Evolutionary conservation across 2,329 filamentous ascomycete genomes (phyloP).

Genomic region (Aspergillus caelatus): DNA sequence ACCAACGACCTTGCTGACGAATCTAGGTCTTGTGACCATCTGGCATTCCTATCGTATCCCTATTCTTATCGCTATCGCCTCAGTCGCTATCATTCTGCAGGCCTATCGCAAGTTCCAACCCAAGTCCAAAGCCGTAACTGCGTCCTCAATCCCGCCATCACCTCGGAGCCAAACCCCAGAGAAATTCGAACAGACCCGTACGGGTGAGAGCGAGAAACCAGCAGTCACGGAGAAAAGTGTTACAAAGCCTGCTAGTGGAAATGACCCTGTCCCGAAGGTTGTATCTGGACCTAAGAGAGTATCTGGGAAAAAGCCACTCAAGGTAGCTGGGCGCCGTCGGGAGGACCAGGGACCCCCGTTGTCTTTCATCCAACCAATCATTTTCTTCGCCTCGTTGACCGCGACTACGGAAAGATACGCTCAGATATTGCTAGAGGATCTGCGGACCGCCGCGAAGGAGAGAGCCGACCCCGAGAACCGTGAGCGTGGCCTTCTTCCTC

Average conservation of each 20-base stretch:
- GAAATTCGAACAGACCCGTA: constrained; percentile 20
- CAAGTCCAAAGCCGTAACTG: constrained; percentile 30
- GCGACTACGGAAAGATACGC: constrained; percentile 78
- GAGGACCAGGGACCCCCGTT: constrained; percentile 21
- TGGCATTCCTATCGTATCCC: constrained; percentile 54
- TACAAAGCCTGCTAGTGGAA: background rate
- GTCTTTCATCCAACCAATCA: constrained; percentile 61
- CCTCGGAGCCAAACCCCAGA: constrained; percentile 33
- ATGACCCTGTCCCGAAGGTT: constrained; percentile 18
- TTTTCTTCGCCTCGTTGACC: constrained; percentile 91
- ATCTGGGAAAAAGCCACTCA: constrained; percentile 35
- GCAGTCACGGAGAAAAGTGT: constrained; percentile 1
- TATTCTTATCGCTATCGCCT: constrained; percentile 45
- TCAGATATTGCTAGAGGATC: constrained; percentile 60
- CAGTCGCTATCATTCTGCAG: constrained; percentile 36
- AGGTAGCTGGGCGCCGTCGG: constrained; percentile 28
- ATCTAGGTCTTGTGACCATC: constrained; percentile 40
- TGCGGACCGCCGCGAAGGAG: constrained; percentile 50
- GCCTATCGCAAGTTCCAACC: constrained; percentile 27
- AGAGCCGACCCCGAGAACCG: constrained; percentile 26
- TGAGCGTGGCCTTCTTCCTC: constrained; percentile 50
- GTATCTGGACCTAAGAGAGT: constrained; percentile 37
- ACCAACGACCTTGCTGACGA: background rate
- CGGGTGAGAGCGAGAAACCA: background rate
- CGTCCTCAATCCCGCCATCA: constrained; percentile 35